Evolutionary conservation across 257 asterid species (phyloP), one percentile per base, ranked within the genome.

Genomic region (Mentha longifolia): DNA sequence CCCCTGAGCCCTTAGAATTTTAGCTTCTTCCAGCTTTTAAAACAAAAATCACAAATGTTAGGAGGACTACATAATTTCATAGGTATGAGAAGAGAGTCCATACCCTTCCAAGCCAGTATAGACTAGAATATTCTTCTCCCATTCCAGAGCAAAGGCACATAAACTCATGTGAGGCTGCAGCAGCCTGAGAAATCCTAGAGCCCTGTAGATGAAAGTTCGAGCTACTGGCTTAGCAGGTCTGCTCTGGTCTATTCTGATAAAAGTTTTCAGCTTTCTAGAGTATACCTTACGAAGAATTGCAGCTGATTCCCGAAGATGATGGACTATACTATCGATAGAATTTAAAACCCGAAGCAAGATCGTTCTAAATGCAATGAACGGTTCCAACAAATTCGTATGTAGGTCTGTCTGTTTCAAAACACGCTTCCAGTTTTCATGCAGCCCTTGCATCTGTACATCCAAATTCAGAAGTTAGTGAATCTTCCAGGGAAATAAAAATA

Each of bases 1-100:
- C 73, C 97, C 97, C 82, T 91, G 99, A 68, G 96, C 90, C 51
- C 99, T 96, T 54, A 94, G 92, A 82, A 91, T 95, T 86, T 89
- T 89, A 67, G 99, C 99, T 83, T 94, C 99, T 80, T 94, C 97
- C 75, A 94, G 87, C 99, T 94, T 83, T 73, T 39, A 69, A 63
- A 71, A 30, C 66, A 50, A 74, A 72, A 67, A 74, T 47, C 42
- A 70, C 25, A 50, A 17, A 65, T 49, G 71, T 82, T 73, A 82
- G 77, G 70, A 73, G 64, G 65, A 4, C 70, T 35, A 33, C 70
- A 31, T 14, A 3, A 20, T 50, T 67, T 67, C 60, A 39, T 28
- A 67, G 57, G 66, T 70, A 61, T 68, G 60, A 16, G 12, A 77
- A 60, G 70, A 67, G 61, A 67, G 64, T 28, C 19, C 69, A 70